Conservation (phyloP, 345 rosid genomes). For the Murraya paniculata region DNA sequence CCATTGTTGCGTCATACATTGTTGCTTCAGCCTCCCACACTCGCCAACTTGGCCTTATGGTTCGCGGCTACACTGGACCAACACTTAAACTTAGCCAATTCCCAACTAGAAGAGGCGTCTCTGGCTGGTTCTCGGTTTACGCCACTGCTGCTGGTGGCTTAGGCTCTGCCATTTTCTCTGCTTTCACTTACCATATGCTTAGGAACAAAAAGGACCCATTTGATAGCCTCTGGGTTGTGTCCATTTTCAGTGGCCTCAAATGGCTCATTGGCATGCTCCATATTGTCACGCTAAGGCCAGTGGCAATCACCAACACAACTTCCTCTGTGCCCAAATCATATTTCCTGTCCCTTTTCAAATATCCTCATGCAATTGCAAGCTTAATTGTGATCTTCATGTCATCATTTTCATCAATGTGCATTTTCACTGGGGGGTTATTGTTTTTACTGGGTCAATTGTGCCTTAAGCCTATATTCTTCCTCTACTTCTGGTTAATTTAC, state of each 20-base stretch:
- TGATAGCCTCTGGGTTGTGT: conserved; percentile 53
- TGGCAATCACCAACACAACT: not conserved
- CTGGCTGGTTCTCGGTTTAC: conserved; percentile 53
- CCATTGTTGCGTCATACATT: conserved; percentile 33
- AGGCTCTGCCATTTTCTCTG: conserved; percentile 46
- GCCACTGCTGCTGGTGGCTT: conserved; percentile 45
- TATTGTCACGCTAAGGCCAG: conserved; percentile 23
- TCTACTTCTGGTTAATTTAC: conserved; percentile 44
- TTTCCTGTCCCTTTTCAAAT: conserved; percentile 35
- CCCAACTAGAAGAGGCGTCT: conserved; percentile 31
- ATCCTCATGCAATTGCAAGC: conserved; percentile 47
- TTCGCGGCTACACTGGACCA: conserved; percentile 39
- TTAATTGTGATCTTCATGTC: conserved; percentile 37
- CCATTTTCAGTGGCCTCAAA: conserved; percentile 56
- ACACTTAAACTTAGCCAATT: conserved; percentile 26
- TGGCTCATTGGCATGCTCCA: conserved; percentile 51
- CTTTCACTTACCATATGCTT: conserved; percentile 59
- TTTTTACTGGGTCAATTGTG: conserved; percentile 48
- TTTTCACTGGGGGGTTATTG: conserved; percentile 42
- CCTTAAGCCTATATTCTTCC: conserved; percentile 35
- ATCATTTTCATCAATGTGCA: conserved; percentile 58
- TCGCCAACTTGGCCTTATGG: conserved; percentile 49
- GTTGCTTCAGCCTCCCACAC: conserved; percentile 51
- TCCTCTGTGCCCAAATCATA: conserved; percentile 23
- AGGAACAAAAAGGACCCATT: conserved; percentile 19